These are phyloP conservation scores for Ilex aquifolium DNA, from an alignment of 257 asterid genomes.

Conservation along the genomic window DNA sequence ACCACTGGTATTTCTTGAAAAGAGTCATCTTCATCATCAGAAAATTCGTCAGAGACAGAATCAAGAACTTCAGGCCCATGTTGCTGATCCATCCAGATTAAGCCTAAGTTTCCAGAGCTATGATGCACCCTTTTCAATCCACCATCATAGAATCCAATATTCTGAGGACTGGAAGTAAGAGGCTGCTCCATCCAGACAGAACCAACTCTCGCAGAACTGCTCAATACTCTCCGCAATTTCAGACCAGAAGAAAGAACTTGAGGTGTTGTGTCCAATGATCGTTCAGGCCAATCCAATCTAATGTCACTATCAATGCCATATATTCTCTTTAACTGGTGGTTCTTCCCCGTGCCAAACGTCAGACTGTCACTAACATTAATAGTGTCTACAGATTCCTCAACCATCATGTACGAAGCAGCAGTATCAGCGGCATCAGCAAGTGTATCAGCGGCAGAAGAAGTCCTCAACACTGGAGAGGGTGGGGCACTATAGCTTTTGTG, in stretches of 20 bases:
- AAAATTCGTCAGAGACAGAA: constrained; percentile 37
- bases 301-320: constrained; percentile 23
- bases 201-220: constrained; percentile 57
- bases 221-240: constrained; percentile 53
- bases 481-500: constrained; percentile 88
- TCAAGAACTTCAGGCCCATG: constrained; percentile 37
- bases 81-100: constrained; percentile 36
- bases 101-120: constrained; percentile 66
- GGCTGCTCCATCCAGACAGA: constrained; percentile 19
- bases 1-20: constrained; percentile 28
- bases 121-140: constrained; percentile 53
- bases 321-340: constrained; percentile 25
- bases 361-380: constrained; percentile 11
- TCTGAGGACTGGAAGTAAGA: constrained; percentile 14
- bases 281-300: constrained; percentile 86
- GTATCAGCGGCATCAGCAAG: constrained; percentile 46
- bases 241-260: constrained; percentile 45
- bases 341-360: constrained; percentile 13
- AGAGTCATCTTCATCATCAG: constrained; percentile 53
- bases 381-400: constrained; percentile 17
- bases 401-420: constrained; percentile 31
- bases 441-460: constrained; percentile 72
- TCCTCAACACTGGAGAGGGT: constrained; percentile 72
- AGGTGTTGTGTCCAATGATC: constrained; percentile 54
- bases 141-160: constrained; percentile 18